Evolutionary conservation across 768 basidiomycete genomes (phyloP).

Genomic region (Mycena galericulata): DNA sequence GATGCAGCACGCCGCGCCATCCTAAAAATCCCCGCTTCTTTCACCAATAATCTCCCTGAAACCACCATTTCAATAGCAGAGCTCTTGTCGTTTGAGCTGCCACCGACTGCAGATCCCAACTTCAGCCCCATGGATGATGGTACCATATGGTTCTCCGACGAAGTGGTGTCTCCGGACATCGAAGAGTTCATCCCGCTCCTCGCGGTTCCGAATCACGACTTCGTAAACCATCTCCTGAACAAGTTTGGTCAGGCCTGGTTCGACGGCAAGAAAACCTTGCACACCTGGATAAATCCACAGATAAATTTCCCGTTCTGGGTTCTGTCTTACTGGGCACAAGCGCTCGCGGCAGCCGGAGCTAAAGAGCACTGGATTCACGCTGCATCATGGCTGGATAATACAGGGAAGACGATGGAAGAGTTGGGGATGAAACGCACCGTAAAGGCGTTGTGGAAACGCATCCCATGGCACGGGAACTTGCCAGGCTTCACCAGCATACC

Average conservation of each 20-base stretch:
- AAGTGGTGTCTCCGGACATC: neutral
- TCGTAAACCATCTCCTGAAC: neutral
- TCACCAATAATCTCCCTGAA: neutral
- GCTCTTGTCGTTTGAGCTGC: neutral
- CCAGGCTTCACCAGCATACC: neutral
- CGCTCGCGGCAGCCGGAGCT: neutral
- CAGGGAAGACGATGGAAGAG: neutral
- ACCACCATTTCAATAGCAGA: neutral
- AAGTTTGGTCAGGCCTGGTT: conserved; percentile 19
- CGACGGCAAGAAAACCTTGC: conserved; percentile 6
- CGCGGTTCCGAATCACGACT: neutral
- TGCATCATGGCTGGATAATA: neutral
- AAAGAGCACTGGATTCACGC: neutral
- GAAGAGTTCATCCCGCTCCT: conserved; percentile 7
- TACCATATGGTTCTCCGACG: neutral
- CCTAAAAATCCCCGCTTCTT: neutral
- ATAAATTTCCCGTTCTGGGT: neutral
- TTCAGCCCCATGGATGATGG: neutral
- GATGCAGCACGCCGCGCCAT: neutral
- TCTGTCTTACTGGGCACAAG: neutral
- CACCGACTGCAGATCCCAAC: neutral
- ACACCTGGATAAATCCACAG: neutral
- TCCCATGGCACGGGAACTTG: neutral
- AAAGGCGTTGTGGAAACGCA: neutral
- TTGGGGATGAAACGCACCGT: neutral